A percentile compares a stretch with the other conserved stretches of the same genome.
Evolutionary conservation across 345 rosid genomes (phyloP).

Genomic region (Mallotus nudiflorus): DNA sequence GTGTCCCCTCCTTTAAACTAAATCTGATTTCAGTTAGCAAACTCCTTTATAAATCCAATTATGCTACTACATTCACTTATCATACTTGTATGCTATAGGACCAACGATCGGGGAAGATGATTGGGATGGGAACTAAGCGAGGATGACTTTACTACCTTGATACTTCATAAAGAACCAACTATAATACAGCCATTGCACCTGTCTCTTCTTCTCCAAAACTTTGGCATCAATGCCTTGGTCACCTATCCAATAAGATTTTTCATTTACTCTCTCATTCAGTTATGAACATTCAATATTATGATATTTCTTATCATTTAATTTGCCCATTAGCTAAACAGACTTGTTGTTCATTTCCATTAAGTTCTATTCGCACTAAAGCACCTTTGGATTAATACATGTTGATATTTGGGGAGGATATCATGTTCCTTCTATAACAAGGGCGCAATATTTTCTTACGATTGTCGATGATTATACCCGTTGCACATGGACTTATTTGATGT

Average conservation of each 20-base stretch:
- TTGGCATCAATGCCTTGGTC: too few species aligned
- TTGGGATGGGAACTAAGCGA: not conserved
- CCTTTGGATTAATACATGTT: too few species aligned
- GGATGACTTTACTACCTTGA: not conserved
- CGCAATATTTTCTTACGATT: constrained; percentile 1
- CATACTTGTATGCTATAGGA: not conserved
- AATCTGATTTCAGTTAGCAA: constrained; percentile 9
- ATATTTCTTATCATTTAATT: too few species aligned
- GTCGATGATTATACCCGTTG: not conserved
- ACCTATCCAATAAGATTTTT: too few species aligned
- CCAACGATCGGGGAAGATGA: not conserved
- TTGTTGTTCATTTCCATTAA: too few species aligned
- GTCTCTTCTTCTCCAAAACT: too few species aligned
- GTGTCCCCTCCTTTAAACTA: not conserved
- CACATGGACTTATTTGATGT: constrained; percentile 9
- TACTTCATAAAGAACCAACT: not conserved
- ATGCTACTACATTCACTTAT: not conserved
- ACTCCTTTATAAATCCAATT: not conserved
- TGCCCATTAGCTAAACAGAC: too few species aligned
- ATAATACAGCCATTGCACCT: not conserved
- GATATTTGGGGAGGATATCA: too few species aligned
- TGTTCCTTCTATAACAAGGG: not conserved
- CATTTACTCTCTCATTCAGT: too few species aligned
- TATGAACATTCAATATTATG: too few species aligned
- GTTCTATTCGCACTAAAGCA: too few species aligned